Evolutionary conservation across 352 stramenopile species (phyloP), one percentile per base, ranked within the genome.

Genomic region (Phytophthora podocarpi): DNA sequence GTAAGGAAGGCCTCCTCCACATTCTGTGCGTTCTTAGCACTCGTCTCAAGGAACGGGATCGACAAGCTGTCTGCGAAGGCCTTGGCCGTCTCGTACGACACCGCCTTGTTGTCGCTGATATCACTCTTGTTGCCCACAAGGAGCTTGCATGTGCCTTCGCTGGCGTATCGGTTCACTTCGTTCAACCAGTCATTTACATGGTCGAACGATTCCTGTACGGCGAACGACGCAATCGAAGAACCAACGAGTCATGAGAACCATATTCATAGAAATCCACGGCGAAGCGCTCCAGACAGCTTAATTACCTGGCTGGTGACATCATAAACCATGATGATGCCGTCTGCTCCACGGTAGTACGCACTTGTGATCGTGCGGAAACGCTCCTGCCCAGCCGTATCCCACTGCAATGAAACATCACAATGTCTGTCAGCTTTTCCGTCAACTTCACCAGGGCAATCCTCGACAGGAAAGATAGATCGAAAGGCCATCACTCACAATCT

Each of bases 81-180:
- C 83, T 99, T 98, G 23, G 96, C 98, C 41, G 97, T 91, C 71
- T 99, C 97, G 36, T 97, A 98, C 32, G 89, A 92, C 32, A 99
- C 97, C 6, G 92, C 96, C 31, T 97, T 87, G 73, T 99, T 99
- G 65, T 93, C 89, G 50, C 82, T 96, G 28, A 99, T 90, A 83
- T 99, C 98, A 64, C 91, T 98, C 87, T 99, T 99, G 85, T 99
- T 99, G 48, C 98, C 98, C 6, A 99, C 96, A 1, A 99, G 87
- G 9, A 99, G 87, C 80, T 99, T 99, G 75, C 98, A 98, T 13
- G 98, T 97, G 77, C 98, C 98, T 79, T 99, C 96, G 53, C 89
- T 98, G 12, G 97, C 97, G 84, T 99, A 99, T 65, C 90, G 77
- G 62, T 99, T 97, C 71, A 99, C 98, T 85, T 99, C 97, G 67